phyloP scores from a whole-genome alignment of 108 stramenopile species.

The Nitzschia sp. region DNA sequence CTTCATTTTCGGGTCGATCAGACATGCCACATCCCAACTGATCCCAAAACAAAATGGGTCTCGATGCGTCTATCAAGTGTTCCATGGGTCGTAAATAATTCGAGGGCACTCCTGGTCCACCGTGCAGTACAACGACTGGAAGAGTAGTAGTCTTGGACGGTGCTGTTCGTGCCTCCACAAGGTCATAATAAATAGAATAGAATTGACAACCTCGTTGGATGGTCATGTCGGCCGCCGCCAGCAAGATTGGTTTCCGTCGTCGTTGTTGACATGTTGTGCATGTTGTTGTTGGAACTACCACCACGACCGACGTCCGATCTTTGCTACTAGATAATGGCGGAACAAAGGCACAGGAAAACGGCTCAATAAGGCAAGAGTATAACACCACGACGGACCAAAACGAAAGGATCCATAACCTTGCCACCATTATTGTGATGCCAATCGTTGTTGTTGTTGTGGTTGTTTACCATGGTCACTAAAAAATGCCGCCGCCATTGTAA shows the following conservation, averaged over 20 bases:
- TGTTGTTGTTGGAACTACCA: too few relatives aligned
- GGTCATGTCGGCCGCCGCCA: background rate
- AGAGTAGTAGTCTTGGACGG: conserved; percentile 5
- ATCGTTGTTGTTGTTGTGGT: background rate
- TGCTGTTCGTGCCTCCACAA: background rate
- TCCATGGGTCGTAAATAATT: conserved; percentile 59
- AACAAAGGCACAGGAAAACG: too few relatives aligned
- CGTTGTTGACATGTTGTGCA: too few relatives aligned
- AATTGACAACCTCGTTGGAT: background rate
- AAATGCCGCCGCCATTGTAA: too few relatives aligned
- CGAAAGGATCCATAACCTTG: too few relatives aligned
- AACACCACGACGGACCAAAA: too few relatives aligned
- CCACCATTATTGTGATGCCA: too few relatives aligned
- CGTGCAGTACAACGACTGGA: conserved; percentile 59
- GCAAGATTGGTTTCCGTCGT: too few relatives aligned
- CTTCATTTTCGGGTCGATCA: conserved; percentile 39
- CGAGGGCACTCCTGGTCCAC: conserved; percentile 66
- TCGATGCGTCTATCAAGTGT: conserved; percentile 33
- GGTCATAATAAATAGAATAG: background rate
- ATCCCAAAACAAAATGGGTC: conserved; percentile 67
- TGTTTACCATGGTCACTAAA: background rate
- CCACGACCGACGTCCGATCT: too few relatives aligned
- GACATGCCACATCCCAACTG: conserved; percentile 68
- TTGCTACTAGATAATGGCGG: too few relatives aligned
- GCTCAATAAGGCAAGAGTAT: too few relatives aligned